Conservation (phyloP, 129 eudicot species). For the Chrysanthemum seticuspe region DNA sequence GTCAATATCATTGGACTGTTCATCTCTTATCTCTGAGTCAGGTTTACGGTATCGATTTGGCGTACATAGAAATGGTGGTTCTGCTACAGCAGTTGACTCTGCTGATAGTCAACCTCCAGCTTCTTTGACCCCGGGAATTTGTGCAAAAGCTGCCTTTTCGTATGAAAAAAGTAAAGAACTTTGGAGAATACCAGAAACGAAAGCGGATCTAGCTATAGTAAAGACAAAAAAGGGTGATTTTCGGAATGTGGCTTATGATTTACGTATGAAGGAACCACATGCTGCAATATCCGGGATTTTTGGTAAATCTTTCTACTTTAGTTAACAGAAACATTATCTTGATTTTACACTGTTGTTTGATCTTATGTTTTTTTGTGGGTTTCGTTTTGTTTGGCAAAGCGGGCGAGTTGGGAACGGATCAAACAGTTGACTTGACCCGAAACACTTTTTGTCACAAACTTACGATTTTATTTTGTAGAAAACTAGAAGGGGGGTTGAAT, state of each 20-base stretch:
- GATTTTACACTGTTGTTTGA: slow-evolving; percentile 2
- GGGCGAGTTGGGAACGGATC: neutral
- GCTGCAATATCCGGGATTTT: slow-evolving; percentile 76
- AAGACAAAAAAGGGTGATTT: slow-evolving; percentile 34
- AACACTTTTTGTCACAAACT: neutral
- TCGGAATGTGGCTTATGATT: slow-evolving; percentile 50
- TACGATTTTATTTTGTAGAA: too few species aligned
- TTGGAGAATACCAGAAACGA: slow-evolving; percentile 68
- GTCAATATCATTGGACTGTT: slow-evolving; percentile 69
- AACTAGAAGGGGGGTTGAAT: too few species aligned
- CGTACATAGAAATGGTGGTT: slow-evolving; percentile 67
- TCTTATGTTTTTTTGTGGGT: neutral
- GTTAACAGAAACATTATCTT: neutral
- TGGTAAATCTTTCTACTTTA: slow-evolving; percentile 41
- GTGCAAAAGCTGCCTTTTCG: slow-evolving; percentile 83
- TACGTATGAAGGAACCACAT: slow-evolving; percentile 78
- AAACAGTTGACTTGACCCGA: slow-evolving; percentile 2
- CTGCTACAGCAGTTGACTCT: slow-evolving; percentile 41
- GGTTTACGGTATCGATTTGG: slow-evolving; percentile 86
- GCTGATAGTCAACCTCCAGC: slow-evolving; percentile 46
- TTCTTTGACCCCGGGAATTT: slow-evolving; percentile 63
- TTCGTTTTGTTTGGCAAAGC: neutral
- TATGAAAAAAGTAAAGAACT: slow-evolving; percentile 73
- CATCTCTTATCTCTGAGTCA: slow-evolving; percentile 58
- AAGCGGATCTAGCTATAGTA: slow-evolving; percentile 46